phyloP scores from a whole-genome alignment of 371 early-diverging fungal species.

The Mucor mucedo region DNA sequence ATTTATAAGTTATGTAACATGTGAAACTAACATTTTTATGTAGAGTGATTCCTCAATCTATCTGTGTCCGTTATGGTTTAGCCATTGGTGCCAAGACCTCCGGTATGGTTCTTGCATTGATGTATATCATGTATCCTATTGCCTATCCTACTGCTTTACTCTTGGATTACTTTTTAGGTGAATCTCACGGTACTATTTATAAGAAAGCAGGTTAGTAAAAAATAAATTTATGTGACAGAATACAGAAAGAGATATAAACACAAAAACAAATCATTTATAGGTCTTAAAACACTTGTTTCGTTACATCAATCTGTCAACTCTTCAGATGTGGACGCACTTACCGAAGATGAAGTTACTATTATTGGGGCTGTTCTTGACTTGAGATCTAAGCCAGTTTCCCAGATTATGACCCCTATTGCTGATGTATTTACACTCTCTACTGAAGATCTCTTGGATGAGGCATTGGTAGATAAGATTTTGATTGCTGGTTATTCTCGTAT shows the following conservation, averaged over 20 bases:
- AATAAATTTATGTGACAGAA: not conserved
- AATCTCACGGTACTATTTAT: constrained; percentile 83
- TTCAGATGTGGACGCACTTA: constrained; percentile 78
- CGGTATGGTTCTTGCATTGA: constrained; percentile 62
- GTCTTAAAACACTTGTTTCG: constrained; percentile 90
- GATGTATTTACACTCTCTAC: constrained; percentile 86
- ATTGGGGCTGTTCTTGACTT: constrained; percentile 92
- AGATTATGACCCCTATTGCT: constrained; percentile 89
- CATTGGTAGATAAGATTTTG: constrained; percentile 63
- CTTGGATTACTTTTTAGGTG: constrained; percentile 82
- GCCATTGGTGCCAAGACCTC: constrained; percentile 82
- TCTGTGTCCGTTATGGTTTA: constrained; percentile 75
- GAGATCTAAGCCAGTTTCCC: constrained; percentile 81
- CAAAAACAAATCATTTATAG: not conserved
- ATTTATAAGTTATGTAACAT: not conserved
- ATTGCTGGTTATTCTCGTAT: constrained; percentile 89
- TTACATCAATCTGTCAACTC: constrained; percentile 77
- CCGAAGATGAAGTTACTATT: constrained; percentile 93
- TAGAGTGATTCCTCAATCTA: constrained; percentile 57
- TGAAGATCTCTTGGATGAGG: constrained; percentile 70
- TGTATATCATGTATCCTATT: constrained; percentile 72
- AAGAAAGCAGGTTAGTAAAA: constrained; percentile 58
- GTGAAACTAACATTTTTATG: not conserved
- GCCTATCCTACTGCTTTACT: constrained; percentile 84
- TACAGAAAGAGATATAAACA: not conserved